phyloP scores from a whole-genome alignment of 2,329 filamentous ascomycete genomes.

The Colletotrichum sp. region DNA sequence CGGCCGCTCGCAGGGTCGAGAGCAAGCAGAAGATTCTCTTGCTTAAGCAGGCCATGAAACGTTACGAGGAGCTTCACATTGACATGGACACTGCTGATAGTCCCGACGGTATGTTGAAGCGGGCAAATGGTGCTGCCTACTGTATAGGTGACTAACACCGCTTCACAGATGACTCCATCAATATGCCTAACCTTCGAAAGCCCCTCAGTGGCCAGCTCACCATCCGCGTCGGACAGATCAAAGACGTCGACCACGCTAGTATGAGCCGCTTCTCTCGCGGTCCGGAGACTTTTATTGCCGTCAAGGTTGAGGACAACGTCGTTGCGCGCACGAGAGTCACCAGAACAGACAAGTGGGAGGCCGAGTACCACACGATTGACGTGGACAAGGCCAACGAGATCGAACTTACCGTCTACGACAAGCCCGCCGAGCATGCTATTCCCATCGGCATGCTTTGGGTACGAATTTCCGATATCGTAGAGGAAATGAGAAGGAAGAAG shows the following conservation, averaged over 20 bases:
- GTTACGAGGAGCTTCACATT: conserved; percentile 97
- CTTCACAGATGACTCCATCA: conserved; percentile 87
- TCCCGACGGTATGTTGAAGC: conserved; percentile 71
- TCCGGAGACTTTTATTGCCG: conserved; percentile 92
- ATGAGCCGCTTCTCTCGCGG: conserved; percentile 84
- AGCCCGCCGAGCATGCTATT: conserved; percentile 85
- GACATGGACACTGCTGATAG: conserved; percentile 83
- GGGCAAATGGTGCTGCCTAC: neutral
- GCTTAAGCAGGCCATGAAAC: conserved; percentile 91
- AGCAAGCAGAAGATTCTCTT: conserved; percentile 98
- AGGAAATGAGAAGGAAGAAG: conserved; percentile 96
- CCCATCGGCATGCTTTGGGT: conserved; percentile 97
- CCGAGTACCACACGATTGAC: conserved; percentile 88
- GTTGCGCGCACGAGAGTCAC: conserved; percentile 87
- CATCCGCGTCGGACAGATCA: conserved; percentile 85
- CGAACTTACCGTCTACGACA: conserved; percentile 97
- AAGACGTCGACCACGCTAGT: conserved; percentile 92
- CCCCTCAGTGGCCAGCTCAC: conserved; percentile 91
- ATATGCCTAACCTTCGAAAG: conserved; percentile 92
- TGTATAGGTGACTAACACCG: neutral
- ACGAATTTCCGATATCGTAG: conserved; percentile 93
- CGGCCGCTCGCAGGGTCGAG: conserved; percentile 86
- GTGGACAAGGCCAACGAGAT: conserved; percentile 99
- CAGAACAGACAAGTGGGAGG: conserved; percentile 87
- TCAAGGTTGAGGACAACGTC: conserved; percentile 95